Evolutionary conservation across 805 yeast species (phyloP).

Genomic region (Suhomyces emberorum): DNA sequence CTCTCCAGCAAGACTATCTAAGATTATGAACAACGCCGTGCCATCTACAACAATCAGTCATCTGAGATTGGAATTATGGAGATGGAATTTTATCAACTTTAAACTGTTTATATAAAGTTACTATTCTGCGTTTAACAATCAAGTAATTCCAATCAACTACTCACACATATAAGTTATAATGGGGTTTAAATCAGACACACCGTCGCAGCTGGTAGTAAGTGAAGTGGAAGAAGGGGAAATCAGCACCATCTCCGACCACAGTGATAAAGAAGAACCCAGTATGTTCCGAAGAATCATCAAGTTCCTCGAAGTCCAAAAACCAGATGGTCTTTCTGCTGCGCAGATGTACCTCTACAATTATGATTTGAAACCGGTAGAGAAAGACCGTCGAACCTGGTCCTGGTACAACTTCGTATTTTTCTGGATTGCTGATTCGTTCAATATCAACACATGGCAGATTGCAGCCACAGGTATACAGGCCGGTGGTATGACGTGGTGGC

Average conservation of each 20-base stretch:
- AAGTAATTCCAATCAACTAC: too few species aligned
- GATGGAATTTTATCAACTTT: too few species aligned
- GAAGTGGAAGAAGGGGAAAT: slow-evolving; percentile 14
- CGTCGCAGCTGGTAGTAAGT: too few species aligned
- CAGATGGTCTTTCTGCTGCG: slow-evolving; percentile 45
- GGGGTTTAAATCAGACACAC: too few species aligned
- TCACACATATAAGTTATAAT: not conserved
- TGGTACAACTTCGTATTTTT: slow-evolving; percentile 79
- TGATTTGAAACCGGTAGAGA: slow-evolving; percentile 79
- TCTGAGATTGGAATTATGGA: too few species aligned
- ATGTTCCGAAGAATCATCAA: slow-evolving; percentile 22
- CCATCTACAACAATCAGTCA: slow-evolving; percentile 1
- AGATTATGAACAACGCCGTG: too few species aligned
- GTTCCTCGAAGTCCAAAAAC: slow-evolving; percentile 29
- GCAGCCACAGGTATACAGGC: slow-evolving; percentile 77
- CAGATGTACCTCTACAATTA: slow-evolving; percentile 69
- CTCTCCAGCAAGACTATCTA: too few species aligned
- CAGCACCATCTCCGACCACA: slow-evolving; percentile 3
- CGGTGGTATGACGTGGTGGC: slow-evolving; percentile 87
- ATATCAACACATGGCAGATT: slow-evolving; percentile 87
- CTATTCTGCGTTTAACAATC: too few species aligned
- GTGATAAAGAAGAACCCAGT: slow-evolving; percentile 19
- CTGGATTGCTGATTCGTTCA: slow-evolving; percentile 89
- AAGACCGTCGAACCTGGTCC: slow-evolving; percentile 72
- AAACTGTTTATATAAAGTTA: too few species aligned